Evolutionary conservation across 2,329 filamentous ascomycete species (phyloP).

Genomic region (Macroventuria anomochaeta): DNA sequence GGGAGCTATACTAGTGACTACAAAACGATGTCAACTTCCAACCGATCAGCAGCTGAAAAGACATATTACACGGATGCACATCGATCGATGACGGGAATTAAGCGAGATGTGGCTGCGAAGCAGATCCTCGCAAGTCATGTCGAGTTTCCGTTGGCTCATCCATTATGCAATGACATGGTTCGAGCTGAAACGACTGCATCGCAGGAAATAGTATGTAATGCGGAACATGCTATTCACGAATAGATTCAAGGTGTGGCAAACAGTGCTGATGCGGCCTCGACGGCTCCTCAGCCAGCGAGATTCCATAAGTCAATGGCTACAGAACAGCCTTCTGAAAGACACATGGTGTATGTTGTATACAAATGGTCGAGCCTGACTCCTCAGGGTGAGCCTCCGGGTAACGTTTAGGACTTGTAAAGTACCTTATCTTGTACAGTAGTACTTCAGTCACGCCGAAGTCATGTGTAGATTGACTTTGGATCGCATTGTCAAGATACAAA

Average conservation of each 20-base stretch:
- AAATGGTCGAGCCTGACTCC: not conserved
- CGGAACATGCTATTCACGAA: not conserved
- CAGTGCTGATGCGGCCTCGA: not conserved
- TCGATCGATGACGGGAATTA: conserved; percentile 1
- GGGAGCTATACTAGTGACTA: not conserved
- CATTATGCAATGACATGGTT: not conserved
- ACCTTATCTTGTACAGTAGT: not conserved
- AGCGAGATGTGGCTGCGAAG: not conserved
- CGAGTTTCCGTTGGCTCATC: not conserved
- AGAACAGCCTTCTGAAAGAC: not conserved
- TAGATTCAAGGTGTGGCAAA: not conserved
- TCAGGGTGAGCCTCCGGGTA: not conserved
- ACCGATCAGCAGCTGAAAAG: not conserved
- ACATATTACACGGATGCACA: not conserved
- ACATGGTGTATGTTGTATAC: not conserved
- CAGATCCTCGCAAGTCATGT: not conserved
- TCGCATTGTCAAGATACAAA: not conserved
- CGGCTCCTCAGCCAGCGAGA: conserved; percentile 3
- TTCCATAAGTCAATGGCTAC: not conserved
- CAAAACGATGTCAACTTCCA: not conserved
- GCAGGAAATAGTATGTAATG: not conserved
- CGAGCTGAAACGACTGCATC: not conserved
- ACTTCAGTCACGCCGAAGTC: too few species aligned
- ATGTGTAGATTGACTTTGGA: too few species aligned
- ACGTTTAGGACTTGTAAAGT: too few species aligned